Conservation (phyloP, 2,329 filamentous ascomycete species). For the Akanthomyces lecanii region DNA sequence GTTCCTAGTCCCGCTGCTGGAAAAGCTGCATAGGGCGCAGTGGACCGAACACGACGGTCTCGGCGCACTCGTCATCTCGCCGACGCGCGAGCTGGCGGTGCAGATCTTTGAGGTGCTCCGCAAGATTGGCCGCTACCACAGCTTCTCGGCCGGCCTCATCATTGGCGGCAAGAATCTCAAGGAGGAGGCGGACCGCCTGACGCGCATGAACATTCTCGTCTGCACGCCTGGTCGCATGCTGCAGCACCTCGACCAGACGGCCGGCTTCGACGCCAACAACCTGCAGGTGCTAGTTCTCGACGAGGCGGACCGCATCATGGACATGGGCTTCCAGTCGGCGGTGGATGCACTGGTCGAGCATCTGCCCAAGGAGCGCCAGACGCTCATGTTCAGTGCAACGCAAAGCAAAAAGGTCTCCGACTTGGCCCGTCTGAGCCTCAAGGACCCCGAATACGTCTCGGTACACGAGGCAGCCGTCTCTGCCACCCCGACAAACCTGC, state of each 20-base stretch:
- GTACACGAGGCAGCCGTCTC: slow-evolving; percentile 78
- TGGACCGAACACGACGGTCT: slow-evolving; percentile 91
- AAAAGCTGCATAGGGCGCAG: slow-evolving; percentile 83
- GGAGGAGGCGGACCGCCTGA: slow-evolving; percentile 78
- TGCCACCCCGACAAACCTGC: slow-evolving; percentile 77
- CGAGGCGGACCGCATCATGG: slow-evolving; percentile 93
- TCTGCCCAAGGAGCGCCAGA: slow-evolving; percentile 79
- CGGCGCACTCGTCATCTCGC: slow-evolving; percentile 87
- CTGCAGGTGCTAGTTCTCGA: slow-evolving; percentile 90
- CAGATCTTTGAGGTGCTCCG: slow-evolving; percentile 94
- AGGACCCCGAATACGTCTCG: slow-evolving; percentile 90
- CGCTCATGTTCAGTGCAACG: slow-evolving; percentile 90
- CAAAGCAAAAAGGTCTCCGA: slow-evolving; percentile 94
- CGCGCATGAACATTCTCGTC: slow-evolving; percentile 94
- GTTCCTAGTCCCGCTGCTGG: slow-evolving; percentile 86
- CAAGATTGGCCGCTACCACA: slow-evolving; percentile 83
- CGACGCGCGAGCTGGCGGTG: slow-evolving; percentile 89
- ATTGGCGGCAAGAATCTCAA: slow-evolving; percentile 90
- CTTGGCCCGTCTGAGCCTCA: slow-evolving; percentile 78
- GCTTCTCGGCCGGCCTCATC: slow-evolving; percentile 86
- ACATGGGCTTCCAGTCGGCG: slow-evolving; percentile 90
- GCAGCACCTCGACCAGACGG: slow-evolving; percentile 93
- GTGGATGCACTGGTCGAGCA: slow-evolving; percentile 93
- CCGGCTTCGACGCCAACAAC: slow-evolving; percentile 83
- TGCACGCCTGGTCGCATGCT: slow-evolving; percentile 93